Conservation (phyloP, 2,329 filamentous ascomycete genomes). For the Fusarium sterilihyphosum region DNA sequence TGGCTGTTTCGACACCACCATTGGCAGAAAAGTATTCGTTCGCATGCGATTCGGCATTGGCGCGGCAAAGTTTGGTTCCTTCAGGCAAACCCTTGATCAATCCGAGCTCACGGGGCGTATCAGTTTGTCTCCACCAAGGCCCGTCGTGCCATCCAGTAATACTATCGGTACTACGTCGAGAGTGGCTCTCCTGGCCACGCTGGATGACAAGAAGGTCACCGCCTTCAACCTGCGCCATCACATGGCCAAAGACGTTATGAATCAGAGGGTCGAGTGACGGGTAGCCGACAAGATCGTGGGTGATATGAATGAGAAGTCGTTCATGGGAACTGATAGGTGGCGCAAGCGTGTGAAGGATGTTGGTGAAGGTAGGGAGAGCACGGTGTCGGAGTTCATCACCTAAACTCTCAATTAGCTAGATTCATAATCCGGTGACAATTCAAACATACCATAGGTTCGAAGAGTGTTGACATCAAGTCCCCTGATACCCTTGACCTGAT, state of each 20-base stretch:
- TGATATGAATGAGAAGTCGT: slow-evolving; percentile 95
- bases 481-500: slow-evolving; percentile 79
- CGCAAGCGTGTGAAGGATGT: slow-evolving; percentile 92
- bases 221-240: slow-evolving; percentile 99
- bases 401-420: slow-evolving; percentile 49
- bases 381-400: slow-evolving; percentile 87
- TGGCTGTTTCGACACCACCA: slow-evolving; percentile 84
- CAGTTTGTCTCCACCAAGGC: slow-evolving; percentile 89
- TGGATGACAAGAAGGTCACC: slow-evolving; percentile 95
- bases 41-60: slow-evolving; percentile 88
- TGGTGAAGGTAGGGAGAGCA: slow-evolving; percentile 93
- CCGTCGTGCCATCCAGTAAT: slow-evolving; percentile 87
- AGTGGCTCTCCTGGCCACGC: slow-evolving; percentile 85
- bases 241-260: slow-evolving; percentile 88
- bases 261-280: slow-evolving; percentile 93
- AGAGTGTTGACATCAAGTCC: slow-evolving; percentile 78
- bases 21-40: slow-evolving; percentile 81
- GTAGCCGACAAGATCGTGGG: slow-evolving; percentile 94
- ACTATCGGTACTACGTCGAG: slow-evolving; percentile 68
- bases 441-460: slow-evolving; percentile 54
- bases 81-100: slow-evolving; percentile 83
- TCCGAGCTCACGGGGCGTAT: slow-evolving; percentile 78
- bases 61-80: slow-evolving; percentile 90
- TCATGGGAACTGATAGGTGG: slow-evolving; percentile 98
- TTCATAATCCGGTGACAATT: neutral